Conservation (phyloP, 257 asterid genomes). For the Leptodermis oblonga region DNA sequence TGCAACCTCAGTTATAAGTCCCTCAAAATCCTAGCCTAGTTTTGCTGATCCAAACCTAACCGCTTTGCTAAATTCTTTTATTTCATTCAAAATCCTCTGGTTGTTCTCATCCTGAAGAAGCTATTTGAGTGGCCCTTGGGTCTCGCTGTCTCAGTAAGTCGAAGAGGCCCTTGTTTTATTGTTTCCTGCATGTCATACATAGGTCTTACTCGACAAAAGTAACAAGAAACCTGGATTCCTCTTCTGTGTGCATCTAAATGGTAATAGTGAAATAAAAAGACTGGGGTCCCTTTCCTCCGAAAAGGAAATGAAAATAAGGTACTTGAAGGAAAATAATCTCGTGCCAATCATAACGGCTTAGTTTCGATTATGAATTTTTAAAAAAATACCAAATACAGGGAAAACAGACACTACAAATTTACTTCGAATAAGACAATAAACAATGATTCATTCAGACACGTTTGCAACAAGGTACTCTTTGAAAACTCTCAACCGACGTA, state of each 20-base stretch:
- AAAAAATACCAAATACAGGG: not conserved
- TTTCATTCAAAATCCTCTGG: not conserved
- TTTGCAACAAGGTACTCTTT: too few species aligned
- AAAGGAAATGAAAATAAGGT: not conserved
- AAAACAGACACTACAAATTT: too few species aligned
- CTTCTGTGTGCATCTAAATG: not conserved
- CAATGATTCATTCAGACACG: constrained; percentile 4
- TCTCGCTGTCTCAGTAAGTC: not conserved
- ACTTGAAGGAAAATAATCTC: not conserved
- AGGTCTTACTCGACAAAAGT: not conserved
- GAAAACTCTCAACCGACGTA: not conserved
- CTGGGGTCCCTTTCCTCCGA: too few species aligned
- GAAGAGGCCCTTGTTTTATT: not conserved
- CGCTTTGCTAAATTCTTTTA: not conserved
- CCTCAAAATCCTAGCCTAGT: not conserved
- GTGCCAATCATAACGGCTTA: not conserved
- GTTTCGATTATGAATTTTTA: not conserved
- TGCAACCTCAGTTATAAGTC: not conserved
- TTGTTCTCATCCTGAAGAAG: not conserved
- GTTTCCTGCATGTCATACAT: not conserved
- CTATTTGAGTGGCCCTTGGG: not conserved
- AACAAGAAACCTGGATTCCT: not conserved
- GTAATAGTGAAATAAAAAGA: not conserved
- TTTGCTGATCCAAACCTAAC: not conserved
- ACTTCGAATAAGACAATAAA: too few species aligned